Evolutionary conservation across 1,284 basidiomycete genomes (phyloP).

Genomic region (Macrocystidia cucumis): DNA sequence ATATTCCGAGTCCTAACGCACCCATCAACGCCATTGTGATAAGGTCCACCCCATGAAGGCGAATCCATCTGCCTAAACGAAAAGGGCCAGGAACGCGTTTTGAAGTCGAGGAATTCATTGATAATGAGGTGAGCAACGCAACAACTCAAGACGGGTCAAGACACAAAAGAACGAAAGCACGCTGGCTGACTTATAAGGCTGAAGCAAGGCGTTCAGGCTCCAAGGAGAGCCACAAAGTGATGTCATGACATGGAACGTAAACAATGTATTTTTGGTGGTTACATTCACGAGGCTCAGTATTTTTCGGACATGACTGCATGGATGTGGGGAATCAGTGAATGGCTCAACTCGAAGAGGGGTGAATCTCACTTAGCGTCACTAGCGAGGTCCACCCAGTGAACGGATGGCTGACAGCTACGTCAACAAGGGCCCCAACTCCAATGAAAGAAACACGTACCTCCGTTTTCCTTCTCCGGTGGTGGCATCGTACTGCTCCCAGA

Average conservation of each 20-base stretch:
- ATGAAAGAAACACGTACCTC: conserved; percentile 42
- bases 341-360: conserved; percentile 1
- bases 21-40: conserved; percentile 40
- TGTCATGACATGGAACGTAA: background rate
- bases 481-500: conserved; percentile 95
- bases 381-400: conserved; percentile 93
- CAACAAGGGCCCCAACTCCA: conserved; percentile 4
- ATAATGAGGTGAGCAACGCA: background rate
- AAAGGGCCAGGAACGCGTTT: conserved; percentile 18
- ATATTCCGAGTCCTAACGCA: conserved; percentile 41
- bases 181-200: background rate
- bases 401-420: conserved; percentile 56
- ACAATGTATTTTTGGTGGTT: background rate
- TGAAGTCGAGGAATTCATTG: background rate
- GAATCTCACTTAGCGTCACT: conserved; percentile 45
- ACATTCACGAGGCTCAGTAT: conserved; percentile 25
- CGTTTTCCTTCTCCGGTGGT: conserved; percentile 75
- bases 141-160: background rate
- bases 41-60: conserved; percentile 35
- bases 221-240: no score
- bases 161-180: background rate
- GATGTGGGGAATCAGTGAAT: conserved; percentile 7
- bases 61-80: conserved; percentile 27
- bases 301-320: conserved; percentile 49
- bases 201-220: no score